Evolutionary conservation across 164 flowering plant species (phyloP), one percentile per base, ranked within the genome.

Genomic region (Vitis riparia): DNA sequence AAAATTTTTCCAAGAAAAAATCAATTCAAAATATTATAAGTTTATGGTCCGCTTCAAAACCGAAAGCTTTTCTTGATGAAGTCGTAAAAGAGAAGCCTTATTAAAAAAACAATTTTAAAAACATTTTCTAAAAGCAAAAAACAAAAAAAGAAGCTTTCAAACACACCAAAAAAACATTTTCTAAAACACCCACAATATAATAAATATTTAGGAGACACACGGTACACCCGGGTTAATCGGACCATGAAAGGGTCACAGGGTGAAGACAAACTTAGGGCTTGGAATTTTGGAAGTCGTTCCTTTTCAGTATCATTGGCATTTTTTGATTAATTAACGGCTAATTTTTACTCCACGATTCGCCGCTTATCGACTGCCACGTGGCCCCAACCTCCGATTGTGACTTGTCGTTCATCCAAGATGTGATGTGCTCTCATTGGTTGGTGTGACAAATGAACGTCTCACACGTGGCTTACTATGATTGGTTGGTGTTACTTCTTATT

Each of bases 341-440:
- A 16, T 5, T 2, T 2, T 11, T 3, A 19, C 8, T 37, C 76
- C 79, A 76, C 79, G 73, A n/a, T 72, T 55, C 9, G 47, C 68
- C 79, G n/a, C 70, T 65, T 13, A 23, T 8, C 11, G 55, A 4
- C 1, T 12, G 73, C 60, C 79, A 68, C 79, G 76, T 61, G 67
- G 55, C 11, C n/a, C 7, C 2, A 23, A 23, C 2, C 1, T 8
- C 9, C 16, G 50, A 37, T 10, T 3, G 44, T 32, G 63, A 61
- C 48, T 30, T 15, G 8, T 30, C 27, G 27, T 17, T 9, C 17
- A 1, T 30, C 44, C 64, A 32, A 49, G 47, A 61, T 6, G 62
- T 13, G 52, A 48, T 44, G 11, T 30, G 9, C n/a, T 56, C 69
- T 67, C 51, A 53, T 66, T 67, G 69, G 50, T 16, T 29, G 60